Evolutionary conservation across 306 rosid genomes (phyloP).

Genomic region (Corylus heterophylla): DNA sequence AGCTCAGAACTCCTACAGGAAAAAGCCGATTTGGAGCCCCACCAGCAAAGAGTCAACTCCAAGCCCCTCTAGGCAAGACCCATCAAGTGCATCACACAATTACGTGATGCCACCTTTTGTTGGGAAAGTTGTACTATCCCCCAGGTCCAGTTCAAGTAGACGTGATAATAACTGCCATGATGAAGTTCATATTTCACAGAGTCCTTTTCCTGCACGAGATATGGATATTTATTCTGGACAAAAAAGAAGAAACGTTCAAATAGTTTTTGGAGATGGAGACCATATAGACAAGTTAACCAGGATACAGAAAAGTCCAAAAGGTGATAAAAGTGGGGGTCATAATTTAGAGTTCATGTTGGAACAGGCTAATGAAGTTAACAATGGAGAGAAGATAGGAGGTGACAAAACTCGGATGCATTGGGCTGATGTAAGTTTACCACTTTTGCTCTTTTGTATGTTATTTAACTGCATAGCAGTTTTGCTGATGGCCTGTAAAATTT

Average conservation of each 20-base stretch:
- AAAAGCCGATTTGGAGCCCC: conserved; percentile 27
- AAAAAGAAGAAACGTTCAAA: conserved; percentile 53
- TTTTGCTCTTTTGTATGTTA: conserved; percentile 6
- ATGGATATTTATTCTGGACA: conserved; percentile 46
- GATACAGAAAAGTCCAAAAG: conserved; percentile 38
- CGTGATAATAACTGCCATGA: conserved; percentile 31
- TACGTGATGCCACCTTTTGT: conserved; percentile 19
- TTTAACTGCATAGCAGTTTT: conserved; percentile 20
- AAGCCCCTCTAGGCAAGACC: conserved; percentile 33
- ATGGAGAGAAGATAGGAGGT: conserved; percentile 41
- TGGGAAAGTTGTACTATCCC: conserved; percentile 29
- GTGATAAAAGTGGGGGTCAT: conserved; percentile 37
- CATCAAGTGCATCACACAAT: conserved; percentile 29
- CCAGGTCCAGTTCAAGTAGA: conserved; percentile 31
- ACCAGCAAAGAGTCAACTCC: conserved; percentile 33
- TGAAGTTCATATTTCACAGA: conserved; percentile 31
- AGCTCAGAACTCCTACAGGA: conserved; percentile 23
- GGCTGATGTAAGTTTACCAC: conserved; percentile 59
- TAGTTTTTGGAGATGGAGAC: conserved; percentile 37
- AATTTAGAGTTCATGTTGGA: conserved; percentile 28
- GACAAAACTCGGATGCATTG: conserved; percentile 42
- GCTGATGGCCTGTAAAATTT: conserved; percentile 6
- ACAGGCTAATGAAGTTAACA: conserved; percentile 29
- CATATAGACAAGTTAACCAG: conserved; percentile 30
- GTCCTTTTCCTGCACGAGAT: conserved; percentile 33